Conservation (phyloP, 176 grass and related monocot genomes). For the Aegilops umbellulata region DNA sequence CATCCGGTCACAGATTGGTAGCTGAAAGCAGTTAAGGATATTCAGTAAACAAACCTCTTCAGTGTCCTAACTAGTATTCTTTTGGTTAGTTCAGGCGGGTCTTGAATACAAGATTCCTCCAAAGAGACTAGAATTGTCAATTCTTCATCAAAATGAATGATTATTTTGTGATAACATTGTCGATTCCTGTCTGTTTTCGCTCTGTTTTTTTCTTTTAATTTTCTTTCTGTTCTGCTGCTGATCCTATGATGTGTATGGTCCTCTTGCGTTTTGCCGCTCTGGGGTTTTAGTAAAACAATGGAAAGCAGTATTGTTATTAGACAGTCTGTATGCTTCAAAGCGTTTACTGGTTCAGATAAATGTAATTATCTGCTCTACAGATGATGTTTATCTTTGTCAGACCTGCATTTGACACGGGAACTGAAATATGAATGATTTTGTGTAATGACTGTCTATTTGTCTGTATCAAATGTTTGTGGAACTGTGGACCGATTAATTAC, state of each 20-base stretch:
- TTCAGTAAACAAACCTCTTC: constrained; percentile 37
- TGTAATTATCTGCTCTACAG: no score
- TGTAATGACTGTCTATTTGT: no score
- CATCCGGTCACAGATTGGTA: constrained; percentile 36
- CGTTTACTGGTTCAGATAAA: no score
- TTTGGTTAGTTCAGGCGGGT: constrained; percentile 51
- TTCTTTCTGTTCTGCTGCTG: not conserved
- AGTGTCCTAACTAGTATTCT: constrained; percentile 61
- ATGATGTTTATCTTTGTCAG: no score
- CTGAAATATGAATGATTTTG: no score
- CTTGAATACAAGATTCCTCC: not conserved
- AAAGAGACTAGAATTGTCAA: constrained; percentile 39
- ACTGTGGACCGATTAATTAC: no score
- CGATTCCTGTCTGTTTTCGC: constrained; percentile 1
- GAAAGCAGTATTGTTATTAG: no score
- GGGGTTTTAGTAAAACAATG: no score
- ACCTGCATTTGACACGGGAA: no score
- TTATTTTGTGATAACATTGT: constrained; percentile 30
- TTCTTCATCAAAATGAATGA: constrained; percentile 32
- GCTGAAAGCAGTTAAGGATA: constrained; percentile 40
- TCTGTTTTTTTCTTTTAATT: not conserved
- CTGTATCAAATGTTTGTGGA: no score
- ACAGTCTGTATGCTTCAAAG: no score
- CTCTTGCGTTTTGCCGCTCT: no score
- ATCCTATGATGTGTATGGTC: not conserved